phyloP scores from a whole-genome alignment of 768 basidiomycete species.

The Lentinula detonsa region DNA sequence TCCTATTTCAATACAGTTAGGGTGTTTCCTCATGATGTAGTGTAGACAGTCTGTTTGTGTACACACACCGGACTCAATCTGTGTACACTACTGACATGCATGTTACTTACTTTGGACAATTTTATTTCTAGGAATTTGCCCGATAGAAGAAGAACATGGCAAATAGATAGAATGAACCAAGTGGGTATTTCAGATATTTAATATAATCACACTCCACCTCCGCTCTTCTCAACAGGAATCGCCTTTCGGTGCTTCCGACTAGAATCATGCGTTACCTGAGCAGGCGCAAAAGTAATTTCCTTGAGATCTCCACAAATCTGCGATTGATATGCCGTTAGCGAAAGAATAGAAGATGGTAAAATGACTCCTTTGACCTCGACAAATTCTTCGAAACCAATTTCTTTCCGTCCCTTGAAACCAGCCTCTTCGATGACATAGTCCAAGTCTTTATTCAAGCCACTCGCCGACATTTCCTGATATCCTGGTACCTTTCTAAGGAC shows the following conservation, averaged over 20 bases:
- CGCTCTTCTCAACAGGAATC: slow-evolving; percentile 52
- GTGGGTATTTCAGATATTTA: too few species aligned
- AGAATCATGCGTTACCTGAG: slow-evolving; percentile 9
- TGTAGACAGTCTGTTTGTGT: too few species aligned
- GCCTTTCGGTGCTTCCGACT: slow-evolving; percentile 24
- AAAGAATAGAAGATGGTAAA: slow-evolving; percentile 4
- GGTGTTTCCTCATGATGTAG: too few species aligned
- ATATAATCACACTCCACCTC: slow-evolving; percentile 37
- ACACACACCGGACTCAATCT: too few species aligned
- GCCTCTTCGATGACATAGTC: slow-evolving; percentile 74
- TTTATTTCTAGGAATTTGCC: too few species aligned
- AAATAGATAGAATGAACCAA: too few species aligned
- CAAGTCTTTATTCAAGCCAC: slow-evolving; percentile 61
- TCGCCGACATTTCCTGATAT: slow-evolving; percentile 53
- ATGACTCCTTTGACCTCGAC: slow-evolving; percentile 58
- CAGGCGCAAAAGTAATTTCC: slow-evolving; percentile 49
- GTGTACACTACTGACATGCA: too few species aligned
- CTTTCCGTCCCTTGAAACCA: slow-evolving; percentile 50
- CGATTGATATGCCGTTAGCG: background rate
- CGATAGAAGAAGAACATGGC: too few species aligned
- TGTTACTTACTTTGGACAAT: too few species aligned
- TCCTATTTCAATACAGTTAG: too few species aligned
- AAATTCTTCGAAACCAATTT: slow-evolving; percentile 80
- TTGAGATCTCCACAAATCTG: slow-evolving; percentile 73
- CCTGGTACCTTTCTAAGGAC: slow-evolving; percentile 36